A percentile compares a stretch with the other conserved stretches of the same genome.
phyloP scores from a whole-genome alignment of 2,329 filamentous ascomycete genomes.

The Arthroderma uncinatum region DNA sequence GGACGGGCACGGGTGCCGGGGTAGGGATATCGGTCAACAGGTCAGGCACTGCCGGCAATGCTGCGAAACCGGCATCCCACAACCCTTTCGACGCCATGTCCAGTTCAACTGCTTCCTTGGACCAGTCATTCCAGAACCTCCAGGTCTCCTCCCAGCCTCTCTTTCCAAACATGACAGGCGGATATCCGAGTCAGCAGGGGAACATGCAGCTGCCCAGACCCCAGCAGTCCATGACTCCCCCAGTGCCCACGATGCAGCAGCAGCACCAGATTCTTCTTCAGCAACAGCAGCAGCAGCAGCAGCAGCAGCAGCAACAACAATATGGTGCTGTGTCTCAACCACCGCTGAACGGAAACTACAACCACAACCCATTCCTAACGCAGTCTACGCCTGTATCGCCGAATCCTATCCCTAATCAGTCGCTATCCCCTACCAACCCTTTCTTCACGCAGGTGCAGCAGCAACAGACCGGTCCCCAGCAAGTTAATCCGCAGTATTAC shows the following conservation, averaged over 20 bases:
- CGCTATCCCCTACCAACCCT: constrained; percentile 22
- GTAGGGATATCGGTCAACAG: constrained; percentile 18
- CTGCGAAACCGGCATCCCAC: constrained; percentile 31
- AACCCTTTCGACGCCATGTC: constrained; percentile 56
- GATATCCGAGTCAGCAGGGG: constrained; percentile 36
- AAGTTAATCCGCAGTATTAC: constrained; percentile 18
- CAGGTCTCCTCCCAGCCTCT: constrained; percentile 56
- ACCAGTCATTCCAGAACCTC: constrained; percentile 64
- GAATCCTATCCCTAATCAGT: constrained; percentile 19
- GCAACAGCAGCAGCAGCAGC: constrained; percentile 17
- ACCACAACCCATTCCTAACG: constrained; percentile 18
- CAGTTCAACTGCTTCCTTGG: constrained; percentile 35
- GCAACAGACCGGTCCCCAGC: constrained; percentile 13
- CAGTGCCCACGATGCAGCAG: constrained; percentile 20
- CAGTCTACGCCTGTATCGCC: constrained; percentile 18
- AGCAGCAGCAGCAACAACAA: constrained; percentile 17
- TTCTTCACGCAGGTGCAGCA: constrained; percentile 26
- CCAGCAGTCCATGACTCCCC: constrained; percentile 37
- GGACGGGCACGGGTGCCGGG: constrained; percentile 15
- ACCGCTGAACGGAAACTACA: constrained; percentile 18
- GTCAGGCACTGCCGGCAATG: constrained; percentile 16
- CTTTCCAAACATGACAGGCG: constrained; percentile 67
- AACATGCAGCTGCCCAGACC: constrained; percentile 25
- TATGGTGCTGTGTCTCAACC: constrained; percentile 7
- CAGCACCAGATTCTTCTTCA: constrained; percentile 17